A percentile compares a stretch with the other conserved stretches of the same genome.
These are phyloP conservation scores for Globisporangium cederbergense DNA, from an alignment of 352 stramenopile genomes.

Conservation along the genomic window DNA sequence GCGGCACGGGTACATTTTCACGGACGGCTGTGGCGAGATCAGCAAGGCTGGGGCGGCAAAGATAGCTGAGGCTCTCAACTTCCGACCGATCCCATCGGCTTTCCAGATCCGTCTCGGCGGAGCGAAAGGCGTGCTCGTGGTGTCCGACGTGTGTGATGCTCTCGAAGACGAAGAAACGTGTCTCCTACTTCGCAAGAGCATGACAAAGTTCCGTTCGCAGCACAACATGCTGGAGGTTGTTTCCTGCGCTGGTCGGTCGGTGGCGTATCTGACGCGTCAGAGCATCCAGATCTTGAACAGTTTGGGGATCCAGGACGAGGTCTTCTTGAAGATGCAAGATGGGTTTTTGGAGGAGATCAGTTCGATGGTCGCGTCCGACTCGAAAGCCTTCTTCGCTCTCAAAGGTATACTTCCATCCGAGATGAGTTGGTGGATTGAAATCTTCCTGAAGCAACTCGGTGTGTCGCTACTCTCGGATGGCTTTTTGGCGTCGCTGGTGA, in stretches of 20 bases:
- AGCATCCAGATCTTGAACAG: constrained; percentile 71
- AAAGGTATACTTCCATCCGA: constrained; percentile 35
- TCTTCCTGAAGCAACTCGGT: constrained; percentile 33
- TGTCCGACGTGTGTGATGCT: constrained; percentile 35
- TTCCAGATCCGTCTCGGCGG: constrained; percentile 76
- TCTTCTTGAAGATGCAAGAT: constrained; percentile 72
- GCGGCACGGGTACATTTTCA: constrained; percentile 51
- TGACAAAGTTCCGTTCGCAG: constrained; percentile 63
- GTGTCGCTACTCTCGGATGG: constrained; percentile 42
- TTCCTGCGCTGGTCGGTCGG: constrained; percentile 40
- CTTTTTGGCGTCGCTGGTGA: constrained; percentile 49
- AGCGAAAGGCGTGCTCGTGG: constrained; percentile 72
- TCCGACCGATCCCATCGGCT: constrained; percentile 44
- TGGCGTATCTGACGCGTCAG: constrained; percentile 71
- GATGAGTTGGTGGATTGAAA: constrained; percentile 34
- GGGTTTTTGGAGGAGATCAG: constrained; percentile 56
- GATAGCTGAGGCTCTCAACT: constrained; percentile 36
- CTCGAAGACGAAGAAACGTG: constrained; percentile 19
- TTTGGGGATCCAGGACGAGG: constrained; percentile 50
- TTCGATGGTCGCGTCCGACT: constrained; percentile 48
- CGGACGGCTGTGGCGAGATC: constrained; percentile 75
- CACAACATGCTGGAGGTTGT: constrained; percentile 76
- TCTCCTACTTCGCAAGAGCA: constrained; percentile 55
- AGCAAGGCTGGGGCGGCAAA: constrained; percentile 24
- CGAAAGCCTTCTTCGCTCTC: constrained; percentile 41